Evolutionary conservation across 2,329 filamentous ascomycete species (phyloP), one percentile per base, ranked within the genome.

Genomic region (Mollisiaceae sp.): DNA sequence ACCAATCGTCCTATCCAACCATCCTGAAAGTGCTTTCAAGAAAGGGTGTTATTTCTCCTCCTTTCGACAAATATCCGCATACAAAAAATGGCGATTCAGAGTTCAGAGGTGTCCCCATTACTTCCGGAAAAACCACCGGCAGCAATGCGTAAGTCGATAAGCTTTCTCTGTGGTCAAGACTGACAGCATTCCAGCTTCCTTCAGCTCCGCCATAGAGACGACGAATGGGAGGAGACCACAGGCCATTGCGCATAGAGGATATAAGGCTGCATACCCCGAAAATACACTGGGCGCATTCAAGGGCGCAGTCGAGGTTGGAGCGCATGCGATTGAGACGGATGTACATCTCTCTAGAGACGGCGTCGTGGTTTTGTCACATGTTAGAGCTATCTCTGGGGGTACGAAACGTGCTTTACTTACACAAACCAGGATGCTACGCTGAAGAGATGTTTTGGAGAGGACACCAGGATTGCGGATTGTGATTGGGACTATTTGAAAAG

Each of bases 271-370:
- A 60, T 91, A 85, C 71, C 93, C 94, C 0, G 94, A 98, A 78
- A 98, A 98, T 79, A 91, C 91, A 1, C 88, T 97, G 84, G 85
- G 82, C 18, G 91, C 91, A 8, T 96, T 97, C 79, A 81, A 81
- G 64, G 89, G 85, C 35, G 94, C 93, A 1, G 84, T 94, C 2
- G 81, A 87, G 38, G 88, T 87, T 20, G 92, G 92, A 22, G 87
- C 91, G 0, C 87, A 96, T 73, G 94, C 91, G 0, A 81, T 98
- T 35, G 94, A 98, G 80, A 96, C 93, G 20, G 94, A 98, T 74
- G 78, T 97, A 9, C 94, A 96, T 76, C 79, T 97, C 39, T 89
- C 92, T 15, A 87, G 85, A 67, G 94, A 98, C 74, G 89, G 90
- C 8, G 89, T 97, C 0, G 91, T 97, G 0, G 92, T 98, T 11